Conservation (phyloP, 2,329 filamentous ascomycete genomes). For the Cephalotrichum gorgonifer region DNA sequence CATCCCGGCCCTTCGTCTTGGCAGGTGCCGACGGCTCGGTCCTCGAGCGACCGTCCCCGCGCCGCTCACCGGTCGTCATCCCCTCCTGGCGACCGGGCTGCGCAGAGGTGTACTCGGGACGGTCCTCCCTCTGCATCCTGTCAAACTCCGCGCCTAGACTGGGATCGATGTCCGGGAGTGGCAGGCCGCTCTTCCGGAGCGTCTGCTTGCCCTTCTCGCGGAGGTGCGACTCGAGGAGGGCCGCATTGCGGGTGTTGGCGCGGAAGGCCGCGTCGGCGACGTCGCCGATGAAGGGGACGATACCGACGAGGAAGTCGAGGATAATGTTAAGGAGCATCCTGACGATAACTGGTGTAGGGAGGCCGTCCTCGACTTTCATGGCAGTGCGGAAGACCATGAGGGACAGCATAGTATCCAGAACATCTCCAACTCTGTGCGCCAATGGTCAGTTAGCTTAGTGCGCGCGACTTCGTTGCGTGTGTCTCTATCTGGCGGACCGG, state of each 20-base stretch:
- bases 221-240: constrained; percentile 57
- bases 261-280: constrained; percentile 62
- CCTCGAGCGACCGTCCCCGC: background rate
- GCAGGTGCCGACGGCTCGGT: constrained; percentile 6
- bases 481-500: background rate
- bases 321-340: constrained; percentile 75
- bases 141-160: constrained; percentile 44
- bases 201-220: constrained; percentile 56
- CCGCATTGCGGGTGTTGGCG: constrained; percentile 67
- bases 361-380: constrained; percentile 63
- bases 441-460: too few relatives aligned
- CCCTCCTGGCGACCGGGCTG: constrained; percentile 8
- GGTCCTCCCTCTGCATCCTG: constrained; percentile 13
- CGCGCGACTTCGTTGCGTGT: too few relatives aligned
- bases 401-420: constrained; percentile 62
- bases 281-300: constrained; percentile 70
- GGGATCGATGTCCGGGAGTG: constrained; percentile 37
- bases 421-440: constrained; percentile 58
- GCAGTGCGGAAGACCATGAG: constrained; percentile 66
- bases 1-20: constrained; percentile 4
- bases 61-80: constrained; percentile 6
- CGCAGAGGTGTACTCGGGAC: constrained; percentile 7
- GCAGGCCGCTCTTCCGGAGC: constrained; percentile 33
- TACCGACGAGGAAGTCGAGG: constrained; percentile 62
- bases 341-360: constrained; percentile 48